Conservation (phyloP, 2,329 filamentous ascomycete genomes). For the Massarina eburnea region DNA sequence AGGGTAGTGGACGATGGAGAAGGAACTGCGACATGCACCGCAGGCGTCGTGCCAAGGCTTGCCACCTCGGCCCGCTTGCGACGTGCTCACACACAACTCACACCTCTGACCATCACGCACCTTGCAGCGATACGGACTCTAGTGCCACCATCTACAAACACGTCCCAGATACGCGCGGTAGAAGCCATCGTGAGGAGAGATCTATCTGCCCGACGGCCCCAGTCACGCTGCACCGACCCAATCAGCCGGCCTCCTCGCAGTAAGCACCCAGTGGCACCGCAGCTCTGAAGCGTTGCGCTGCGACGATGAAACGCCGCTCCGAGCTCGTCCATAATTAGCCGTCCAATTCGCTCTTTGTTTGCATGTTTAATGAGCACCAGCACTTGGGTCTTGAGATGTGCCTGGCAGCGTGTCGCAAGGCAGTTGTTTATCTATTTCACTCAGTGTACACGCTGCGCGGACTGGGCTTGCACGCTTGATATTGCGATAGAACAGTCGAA, state of each 20-base stretch:
- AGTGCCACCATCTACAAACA: slow-evolving; percentile 2
- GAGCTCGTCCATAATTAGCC: slow-evolving; percentile 8
- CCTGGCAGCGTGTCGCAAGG: no score
- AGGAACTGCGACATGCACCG: slow-evolving; percentile 14
- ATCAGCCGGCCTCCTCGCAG: slow-evolving; percentile 7
- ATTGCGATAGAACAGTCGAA: no score
- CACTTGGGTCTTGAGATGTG: not conserved
- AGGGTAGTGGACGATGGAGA: slow-evolving; percentile 4
- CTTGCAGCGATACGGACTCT: slow-evolving; percentile 5
- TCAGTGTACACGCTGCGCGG: no score
- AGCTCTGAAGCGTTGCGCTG: slow-evolving; percentile 10
- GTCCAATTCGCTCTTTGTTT: not conserved
- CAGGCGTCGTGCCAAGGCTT: slow-evolving; percentile 10
- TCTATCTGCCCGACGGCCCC: no score
- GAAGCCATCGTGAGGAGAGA: not conserved
- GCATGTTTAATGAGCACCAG: not conserved
- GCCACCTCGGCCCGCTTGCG: slow-evolving; percentile 15
- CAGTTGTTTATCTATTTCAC: no score
- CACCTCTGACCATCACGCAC: not conserved
- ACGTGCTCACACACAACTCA: slow-evolving; percentile 4
- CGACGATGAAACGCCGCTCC: slow-evolving; percentile 17
- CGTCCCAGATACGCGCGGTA: slow-evolving; percentile 3
- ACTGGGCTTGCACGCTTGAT: no score
- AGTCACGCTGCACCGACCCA: slow-evolving; percentile 5
- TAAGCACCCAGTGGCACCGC: slow-evolving; percentile 3